Evolutionary conservation across 805 yeast species (phyloP).

Genomic region (Myxozyma udenii): DNA sequence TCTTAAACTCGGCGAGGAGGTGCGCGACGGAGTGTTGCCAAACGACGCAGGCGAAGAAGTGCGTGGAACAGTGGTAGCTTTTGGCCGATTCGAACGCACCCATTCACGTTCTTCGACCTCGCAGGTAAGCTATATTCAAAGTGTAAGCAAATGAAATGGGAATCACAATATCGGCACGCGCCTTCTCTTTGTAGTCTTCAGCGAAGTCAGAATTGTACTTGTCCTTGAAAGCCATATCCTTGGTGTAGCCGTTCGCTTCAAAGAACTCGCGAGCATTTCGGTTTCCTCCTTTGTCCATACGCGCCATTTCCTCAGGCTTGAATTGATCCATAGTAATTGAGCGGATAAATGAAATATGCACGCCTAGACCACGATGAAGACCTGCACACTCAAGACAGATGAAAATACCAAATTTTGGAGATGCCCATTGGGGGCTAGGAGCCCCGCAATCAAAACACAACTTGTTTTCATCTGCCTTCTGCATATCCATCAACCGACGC

Average conservation of each 20-base stretch:
- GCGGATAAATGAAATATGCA: slow-evolving; percentile 92
- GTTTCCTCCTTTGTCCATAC: slow-evolving; percentile 94
- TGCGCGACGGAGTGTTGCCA: slow-evolving; percentile 8
- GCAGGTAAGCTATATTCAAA: slow-evolving; percentile 50
- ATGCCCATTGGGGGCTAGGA: slow-evolving; percentile 99
- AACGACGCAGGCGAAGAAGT: background rate
- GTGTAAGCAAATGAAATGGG: background rate
- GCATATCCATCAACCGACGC: slow-evolving; percentile 59
- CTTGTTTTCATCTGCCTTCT: slow-evolving; percentile 77
- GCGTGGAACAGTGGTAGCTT: slow-evolving; percentile 11
- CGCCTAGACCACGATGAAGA: slow-evolving; percentile 86
- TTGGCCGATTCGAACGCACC: slow-evolving; percentile 24
- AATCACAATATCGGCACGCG: background rate
- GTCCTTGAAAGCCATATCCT: slow-evolving; percentile 57
- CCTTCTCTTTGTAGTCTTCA: slow-evolving; percentile 82
- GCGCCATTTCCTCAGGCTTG: slow-evolving; percentile 80
- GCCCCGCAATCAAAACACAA: slow-evolving; percentile 92
- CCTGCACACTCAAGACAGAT: slow-evolving; percentile 99
- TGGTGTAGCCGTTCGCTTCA: slow-evolving; percentile 65
- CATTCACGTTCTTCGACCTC: slow-evolving; percentile 70
- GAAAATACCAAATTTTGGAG: slow-evolving; percentile 95
- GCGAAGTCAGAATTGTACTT: slow-evolving; percentile 90
- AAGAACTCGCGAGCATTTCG: slow-evolving; percentile 68
- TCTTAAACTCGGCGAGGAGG: slow-evolving; percentile 19
- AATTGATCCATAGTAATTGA: slow-evolving; percentile 98